A percentile compares a stretch with the other conserved stretches of the same genome.
Conservation (phyloP, 148 eudicot species). For the Chenopodium suecicum region DNA sequence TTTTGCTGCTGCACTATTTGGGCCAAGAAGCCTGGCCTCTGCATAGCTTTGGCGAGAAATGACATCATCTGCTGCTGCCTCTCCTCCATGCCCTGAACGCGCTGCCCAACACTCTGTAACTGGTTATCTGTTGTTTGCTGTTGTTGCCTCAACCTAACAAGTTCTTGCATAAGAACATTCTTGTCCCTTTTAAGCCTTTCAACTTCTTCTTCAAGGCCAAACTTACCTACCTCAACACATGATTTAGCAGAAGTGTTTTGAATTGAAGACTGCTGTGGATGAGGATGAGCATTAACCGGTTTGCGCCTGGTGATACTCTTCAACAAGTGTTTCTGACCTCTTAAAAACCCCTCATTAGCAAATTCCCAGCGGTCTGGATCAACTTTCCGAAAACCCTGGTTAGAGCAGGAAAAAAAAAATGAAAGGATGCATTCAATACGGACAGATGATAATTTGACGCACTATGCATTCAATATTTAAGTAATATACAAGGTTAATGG, state of each 20-base stretch:
- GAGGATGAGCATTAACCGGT: conserved; percentile 41
- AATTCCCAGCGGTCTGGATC: conserved; percentile 75
- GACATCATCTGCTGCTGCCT: conserved; percentile 81
- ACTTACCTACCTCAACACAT: conserved; percentile 60
- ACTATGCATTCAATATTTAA: not conserved
- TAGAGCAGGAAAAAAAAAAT: conserved; percentile 7
- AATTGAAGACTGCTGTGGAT: conserved; percentile 35
- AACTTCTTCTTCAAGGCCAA: conserved; percentile 73
- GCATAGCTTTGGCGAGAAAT: conserved; percentile 86
- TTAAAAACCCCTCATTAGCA: conserved; percentile 70
- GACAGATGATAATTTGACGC: not conserved
- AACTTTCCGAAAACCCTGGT: conserved; percentile 79
- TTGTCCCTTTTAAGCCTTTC: conserved; percentile 73
- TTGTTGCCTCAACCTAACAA: conserved; percentile 69
- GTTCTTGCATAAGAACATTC: conserved; percentile 77
- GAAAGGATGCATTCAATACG: not conserved
- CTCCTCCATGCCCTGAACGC: conserved; percentile 79
- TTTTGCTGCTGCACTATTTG: conserved; percentile 66
- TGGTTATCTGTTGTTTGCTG: conserved; percentile 76
- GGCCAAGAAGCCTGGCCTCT: conserved; percentile 65
- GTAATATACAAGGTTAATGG: not conserved
- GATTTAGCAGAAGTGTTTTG: conserved; percentile 43
- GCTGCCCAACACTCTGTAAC: conserved; percentile 64
- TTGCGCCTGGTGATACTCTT: conserved; percentile 72
- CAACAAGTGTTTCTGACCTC: conserved; percentile 70